Conservation (phyloP, 2,329 filamentous ascomycete genomes). For the Xylaria sp. region DNA sequence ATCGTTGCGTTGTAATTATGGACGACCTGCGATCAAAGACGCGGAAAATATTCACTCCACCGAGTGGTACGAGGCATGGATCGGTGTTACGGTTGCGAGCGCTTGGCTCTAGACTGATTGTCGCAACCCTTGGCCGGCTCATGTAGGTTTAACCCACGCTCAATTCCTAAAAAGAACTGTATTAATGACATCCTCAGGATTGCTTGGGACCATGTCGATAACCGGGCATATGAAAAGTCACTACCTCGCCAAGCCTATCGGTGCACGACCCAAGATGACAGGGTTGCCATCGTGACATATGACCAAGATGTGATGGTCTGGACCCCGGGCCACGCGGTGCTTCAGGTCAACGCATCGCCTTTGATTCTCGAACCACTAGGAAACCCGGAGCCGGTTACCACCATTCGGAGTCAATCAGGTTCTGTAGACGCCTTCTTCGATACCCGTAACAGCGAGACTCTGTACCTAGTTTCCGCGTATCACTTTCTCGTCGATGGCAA, state of each 20-base stretch:
- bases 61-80: conserved; percentile 34
- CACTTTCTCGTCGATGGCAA: too few relatives aligned
- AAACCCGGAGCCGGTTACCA: background rate
- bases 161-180: background rate
- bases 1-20: conserved; percentile 32
- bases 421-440: conserved; percentile 38
- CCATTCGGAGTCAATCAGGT: conserved; percentile 17
- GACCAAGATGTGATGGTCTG: conserved; percentile 40
- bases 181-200: conserved; percentile 39
- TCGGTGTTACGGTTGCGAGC: conserved; percentile 29
- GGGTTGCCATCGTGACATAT: conserved; percentile 39
- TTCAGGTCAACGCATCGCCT: conserved; percentile 29
- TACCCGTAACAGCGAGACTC: conserved; percentile 31
- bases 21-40: conserved; percentile 40
- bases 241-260: conserved; percentile 31
- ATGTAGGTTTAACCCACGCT: conserved; percentile 37
- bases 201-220: conserved; percentile 43
- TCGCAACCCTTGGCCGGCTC: conserved; percentile 36
- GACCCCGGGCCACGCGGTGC: conserved; percentile 37
- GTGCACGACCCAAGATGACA: conserved; percentile 34
- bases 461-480: conserved; percentile 40
- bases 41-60: conserved; percentile 39
- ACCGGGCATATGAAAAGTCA: conserved; percentile 37
- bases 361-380: conserved; percentile 10
- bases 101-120: conserved; percentile 42